Evolutionary conservation across 73 alveolate species (phyloP).

Genomic region (Paramecium sonneborni): DNA sequence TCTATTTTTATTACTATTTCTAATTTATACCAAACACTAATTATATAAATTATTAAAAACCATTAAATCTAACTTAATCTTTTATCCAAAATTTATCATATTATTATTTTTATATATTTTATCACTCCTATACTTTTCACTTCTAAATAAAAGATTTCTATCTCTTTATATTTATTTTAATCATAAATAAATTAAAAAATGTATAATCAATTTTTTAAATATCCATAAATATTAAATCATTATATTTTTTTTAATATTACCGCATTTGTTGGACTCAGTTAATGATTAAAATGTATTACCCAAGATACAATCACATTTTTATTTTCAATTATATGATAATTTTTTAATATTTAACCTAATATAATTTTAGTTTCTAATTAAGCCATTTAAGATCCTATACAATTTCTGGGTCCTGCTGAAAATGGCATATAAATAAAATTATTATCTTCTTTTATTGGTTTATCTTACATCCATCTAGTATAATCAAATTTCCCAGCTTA

Average conservation of each 20-base stretch:
- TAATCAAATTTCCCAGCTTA: not conserved
- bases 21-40: no score
- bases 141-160: no score
- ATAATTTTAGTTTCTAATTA: constrained; percentile 46
- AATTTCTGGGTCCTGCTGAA: constrained; percentile 59
- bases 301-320: not conserved
- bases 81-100: no score
- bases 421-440: constrained; percentile 41
- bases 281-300: not conserved
- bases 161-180: no score
- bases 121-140: no score
- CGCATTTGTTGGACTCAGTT: not conserved
- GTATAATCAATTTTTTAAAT: not conserved
- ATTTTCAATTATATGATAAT: not conserved
- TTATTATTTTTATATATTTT: no score
- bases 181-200: not conserved
- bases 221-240: not conserved
- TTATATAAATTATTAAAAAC: no score
- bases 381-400: constrained; percentile 63
- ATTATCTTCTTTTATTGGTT: constrained; percentile 7
- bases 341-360: not conserved
- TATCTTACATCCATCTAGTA: not conserved
- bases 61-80: not conserved
- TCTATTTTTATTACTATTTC: not conserved
- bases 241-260: not conserved